A percentile compares a stretch with the other conserved stretches of the same genome.
Conservation (phyloP, 2,329 filamentous ascomycete genomes). For the Nectriaceae sp. region DNA sequence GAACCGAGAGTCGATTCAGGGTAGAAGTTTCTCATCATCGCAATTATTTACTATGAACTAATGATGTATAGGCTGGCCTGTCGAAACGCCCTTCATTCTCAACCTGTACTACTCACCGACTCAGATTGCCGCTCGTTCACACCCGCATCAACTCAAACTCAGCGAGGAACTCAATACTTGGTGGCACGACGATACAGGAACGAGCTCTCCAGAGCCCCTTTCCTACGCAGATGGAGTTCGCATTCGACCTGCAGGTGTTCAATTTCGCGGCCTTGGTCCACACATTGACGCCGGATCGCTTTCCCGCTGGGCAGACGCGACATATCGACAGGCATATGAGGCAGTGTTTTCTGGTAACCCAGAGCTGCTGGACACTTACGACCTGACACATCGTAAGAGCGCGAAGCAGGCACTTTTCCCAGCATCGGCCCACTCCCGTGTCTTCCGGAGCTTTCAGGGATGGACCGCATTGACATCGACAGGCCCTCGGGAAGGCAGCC, state of each 20-base stretch:
- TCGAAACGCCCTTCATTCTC: constrained; percentile 2
- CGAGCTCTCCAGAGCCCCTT: not conserved
- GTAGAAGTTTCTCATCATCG: not conserved
- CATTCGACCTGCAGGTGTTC: not conserved
- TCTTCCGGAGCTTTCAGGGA: constrained; percentile 4
- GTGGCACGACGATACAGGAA: constrained; percentile 1
- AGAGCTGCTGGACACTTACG: constrained; percentile 1
- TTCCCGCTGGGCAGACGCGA: not conserved
- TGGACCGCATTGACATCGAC: constrained; percentile 3
- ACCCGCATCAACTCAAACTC: constrained; percentile 2
- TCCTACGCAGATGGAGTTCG: not conserved
- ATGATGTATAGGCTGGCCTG: constrained; percentile 3
- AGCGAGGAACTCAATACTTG: not conserved
- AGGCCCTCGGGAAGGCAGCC: constrained; percentile 1
- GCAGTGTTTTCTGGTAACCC: constrained; percentile 4
- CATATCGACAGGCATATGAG: not conserved
- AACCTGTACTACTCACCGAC: constrained; percentile 5
- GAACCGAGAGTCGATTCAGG: not conserved
- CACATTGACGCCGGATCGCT: constrained; percentile 6
- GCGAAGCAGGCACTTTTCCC: constrained; percentile 2
- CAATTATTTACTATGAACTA: not conserved
- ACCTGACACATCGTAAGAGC: constrained; percentile 1
- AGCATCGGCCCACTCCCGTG: constrained; percentile 1
- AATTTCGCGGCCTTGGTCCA: constrained; percentile 3
- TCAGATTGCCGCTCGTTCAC: constrained; percentile 3